These are phyloP conservation scores for Talaromyces proteolyticus DNA, from an alignment of 495 filamentous ascomycete species.

Conservation along the genomic window DNA sequence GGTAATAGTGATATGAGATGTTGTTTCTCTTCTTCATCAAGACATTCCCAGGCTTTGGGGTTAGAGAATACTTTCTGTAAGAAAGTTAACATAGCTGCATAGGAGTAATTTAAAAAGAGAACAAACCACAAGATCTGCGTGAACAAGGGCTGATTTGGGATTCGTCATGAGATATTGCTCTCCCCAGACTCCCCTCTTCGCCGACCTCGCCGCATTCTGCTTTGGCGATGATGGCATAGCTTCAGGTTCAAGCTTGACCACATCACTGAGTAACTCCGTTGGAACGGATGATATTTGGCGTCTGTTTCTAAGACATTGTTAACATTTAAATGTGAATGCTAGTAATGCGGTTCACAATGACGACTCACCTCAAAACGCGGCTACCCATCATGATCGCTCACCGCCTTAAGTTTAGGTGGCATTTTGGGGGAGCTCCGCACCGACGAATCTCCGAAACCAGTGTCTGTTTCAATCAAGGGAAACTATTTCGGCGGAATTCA, in stretches of 20 bases:
- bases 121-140: slow-evolving; percentile 53
- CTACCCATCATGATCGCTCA: neutral
- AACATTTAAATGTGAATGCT: neutral
- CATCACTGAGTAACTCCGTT: slow-evolving; percentile 10
- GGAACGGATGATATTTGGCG: neutral
- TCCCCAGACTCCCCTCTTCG: slow-evolving; percentile 31
- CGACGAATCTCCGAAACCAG: slow-evolving; percentile 2
- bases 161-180: slow-evolving; percentile 51
- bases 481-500: neutral
- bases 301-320: slow-evolving; percentile 3
- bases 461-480: neutral
- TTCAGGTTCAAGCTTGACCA: slow-evolving; percentile 12
- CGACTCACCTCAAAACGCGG: too few species aligned
- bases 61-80: slow-evolving; percentile 49
- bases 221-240: slow-evolving; percentile 22
- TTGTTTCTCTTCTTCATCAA: slow-evolving; percentile 49
- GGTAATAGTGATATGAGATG: slow-evolving; percentile 53
- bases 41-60: slow-evolving; percentile 51
- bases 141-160: slow-evolving; percentile 45
- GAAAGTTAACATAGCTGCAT: slow-evolving; percentile 4
- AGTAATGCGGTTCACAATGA: neutral
- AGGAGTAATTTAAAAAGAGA: neutral
- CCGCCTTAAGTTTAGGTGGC: slow-evolving; percentile 7
- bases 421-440: slow-evolving; percentile 4
- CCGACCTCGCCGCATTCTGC: slow-evolving; percentile 26